Percentiles rank a stretch among this genome's conserved stretches.
phyloP scores from a whole-genome alignment of 2,329 filamentous ascomycete genomes.

The Fusarium sp. region DNA sequence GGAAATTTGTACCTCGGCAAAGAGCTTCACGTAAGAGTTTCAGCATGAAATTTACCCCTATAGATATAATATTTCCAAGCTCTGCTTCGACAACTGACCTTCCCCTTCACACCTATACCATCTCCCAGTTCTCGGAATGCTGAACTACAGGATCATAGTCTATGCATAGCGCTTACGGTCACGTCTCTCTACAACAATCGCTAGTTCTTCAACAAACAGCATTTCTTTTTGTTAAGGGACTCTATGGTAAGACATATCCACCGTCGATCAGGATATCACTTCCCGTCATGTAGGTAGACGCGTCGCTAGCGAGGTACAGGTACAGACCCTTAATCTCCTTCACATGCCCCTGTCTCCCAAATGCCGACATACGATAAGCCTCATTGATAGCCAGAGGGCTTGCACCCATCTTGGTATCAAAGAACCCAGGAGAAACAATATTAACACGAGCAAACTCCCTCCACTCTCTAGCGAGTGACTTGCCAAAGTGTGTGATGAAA shows the following conservation, averaged over 20 bases:
- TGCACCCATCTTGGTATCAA: constrained; percentile 65
- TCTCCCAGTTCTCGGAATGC: too few species aligned
- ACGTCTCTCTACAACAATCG: too few species aligned
- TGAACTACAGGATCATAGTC: too few species aligned
- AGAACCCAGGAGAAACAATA: constrained; percentile 61
- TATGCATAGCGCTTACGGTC: too few species aligned
- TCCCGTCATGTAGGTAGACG: constrained; percentile 44
- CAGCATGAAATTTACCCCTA: too few species aligned
- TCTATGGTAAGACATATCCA: constrained; percentile 29
- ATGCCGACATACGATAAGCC: constrained; percentile 61
- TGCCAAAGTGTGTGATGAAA: constrained; percentile 65
- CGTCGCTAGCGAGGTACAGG: constrained; percentile 65
- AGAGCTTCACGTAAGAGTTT: too few species aligned
- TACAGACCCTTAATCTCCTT: constrained; percentile 74
- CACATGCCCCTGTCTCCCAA: constrained; percentile 70
- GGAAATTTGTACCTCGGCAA: too few species aligned
- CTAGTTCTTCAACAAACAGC: too few species aligned
- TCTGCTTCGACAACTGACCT: too few species aligned
- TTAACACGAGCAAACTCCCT: constrained; percentile 68
- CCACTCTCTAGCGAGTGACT: constrained; percentile 67
- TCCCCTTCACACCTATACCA: too few species aligned
- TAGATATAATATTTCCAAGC: too few species aligned
- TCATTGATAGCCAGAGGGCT: constrained; percentile 58
- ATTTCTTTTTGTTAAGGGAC: too few species aligned
- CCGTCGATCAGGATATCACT: constrained; percentile 34